Conservation (phyloP, 192 early-diverging fungal genomes). For the Coemansia sp. region DNA sequence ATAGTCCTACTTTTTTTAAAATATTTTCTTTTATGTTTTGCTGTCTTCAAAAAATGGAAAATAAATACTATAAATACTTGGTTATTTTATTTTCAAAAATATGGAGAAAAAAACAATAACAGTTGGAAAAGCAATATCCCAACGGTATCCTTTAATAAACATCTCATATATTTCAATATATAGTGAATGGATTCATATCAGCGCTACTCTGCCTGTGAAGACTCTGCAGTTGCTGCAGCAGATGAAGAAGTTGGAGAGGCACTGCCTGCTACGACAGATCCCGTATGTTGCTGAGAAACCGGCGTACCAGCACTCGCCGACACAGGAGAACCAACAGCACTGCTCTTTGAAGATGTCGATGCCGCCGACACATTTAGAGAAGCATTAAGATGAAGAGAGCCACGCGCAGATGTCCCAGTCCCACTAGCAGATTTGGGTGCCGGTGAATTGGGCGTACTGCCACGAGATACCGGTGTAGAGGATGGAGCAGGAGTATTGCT, state of each 20-base stretch:
- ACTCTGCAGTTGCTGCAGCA: background rate
- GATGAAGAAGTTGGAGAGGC: too few relatives aligned
- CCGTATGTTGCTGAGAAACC: background rate
- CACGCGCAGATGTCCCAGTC: background rate
- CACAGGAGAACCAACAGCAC: background rate
- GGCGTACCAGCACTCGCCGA: background rate
- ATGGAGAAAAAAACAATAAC: background rate
- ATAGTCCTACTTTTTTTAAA: background rate
- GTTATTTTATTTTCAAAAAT: background rate
- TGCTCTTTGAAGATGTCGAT: too few relatives aligned
- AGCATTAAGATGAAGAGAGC: background rate
- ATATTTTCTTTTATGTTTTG: background rate
- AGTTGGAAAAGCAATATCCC: background rate
- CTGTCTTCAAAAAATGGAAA: background rate
- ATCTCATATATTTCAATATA: too few relatives aligned
- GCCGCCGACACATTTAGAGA: background rate
- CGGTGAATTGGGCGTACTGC: constrained; percentile 13
- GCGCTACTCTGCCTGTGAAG: background rate
- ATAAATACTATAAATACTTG: background rate
- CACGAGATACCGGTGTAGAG: constrained; percentile 26
- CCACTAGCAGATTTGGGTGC: background rate
- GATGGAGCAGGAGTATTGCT: too few relatives aligned
- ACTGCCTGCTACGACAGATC: too few relatives aligned
- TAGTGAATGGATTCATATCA: background rate
- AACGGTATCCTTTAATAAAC: background rate